phyloP scores from a whole-genome alignment of 2,329 filamentous ascomycete species.

The Amesomyces nigricolor region DNA sequence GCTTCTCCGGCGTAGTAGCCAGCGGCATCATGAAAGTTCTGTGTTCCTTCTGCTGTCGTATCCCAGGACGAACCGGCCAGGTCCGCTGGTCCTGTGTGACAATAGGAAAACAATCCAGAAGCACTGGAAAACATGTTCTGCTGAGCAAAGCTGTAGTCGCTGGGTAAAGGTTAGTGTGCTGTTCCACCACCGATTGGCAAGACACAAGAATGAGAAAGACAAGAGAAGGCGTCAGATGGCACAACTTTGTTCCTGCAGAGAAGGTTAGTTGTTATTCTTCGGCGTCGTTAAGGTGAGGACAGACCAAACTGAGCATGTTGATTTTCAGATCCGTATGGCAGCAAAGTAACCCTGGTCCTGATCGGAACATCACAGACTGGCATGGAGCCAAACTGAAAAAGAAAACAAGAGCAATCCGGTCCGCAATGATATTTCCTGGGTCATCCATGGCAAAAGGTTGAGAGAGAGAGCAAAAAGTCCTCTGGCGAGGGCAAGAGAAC shows the following conservation, averaged over 20 bases:
- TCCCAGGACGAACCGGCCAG: constrained; percentile 52
- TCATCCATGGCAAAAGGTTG: no score
- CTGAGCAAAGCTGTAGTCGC: constrained; percentile 53
- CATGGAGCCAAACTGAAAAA: constrained; percentile 11
- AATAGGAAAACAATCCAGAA: constrained; percentile 51
- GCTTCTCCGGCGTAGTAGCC: constrained; percentile 46
- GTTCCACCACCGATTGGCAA: constrained; percentile 41
- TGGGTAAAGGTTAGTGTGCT: constrained; percentile 51
- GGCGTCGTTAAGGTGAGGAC: constrained; percentile 28
- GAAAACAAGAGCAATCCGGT: constrained; percentile 3
- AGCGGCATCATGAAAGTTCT: constrained; percentile 52
- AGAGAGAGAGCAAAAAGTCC: background rate
- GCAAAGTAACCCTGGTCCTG: background rate
- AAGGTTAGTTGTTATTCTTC: constrained; percentile 32
- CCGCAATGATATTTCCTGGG: no score
- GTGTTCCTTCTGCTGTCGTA: constrained; percentile 52
- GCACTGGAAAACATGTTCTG: constrained; percentile 47
- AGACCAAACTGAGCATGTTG: constrained; percentile 33
- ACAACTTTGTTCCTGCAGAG: constrained; percentile 53
- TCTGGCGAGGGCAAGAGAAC: no score
- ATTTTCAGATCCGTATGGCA: constrained; percentile 1
- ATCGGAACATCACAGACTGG: constrained; percentile 9
- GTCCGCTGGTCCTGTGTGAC: constrained; percentile 56
- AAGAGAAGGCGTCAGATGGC: constrained; percentile 33
- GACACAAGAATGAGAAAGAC: constrained; percentile 32